Base-by-base conservation (phyloP, 257 asterid genomes). In the Solanum okadae region DNA sequence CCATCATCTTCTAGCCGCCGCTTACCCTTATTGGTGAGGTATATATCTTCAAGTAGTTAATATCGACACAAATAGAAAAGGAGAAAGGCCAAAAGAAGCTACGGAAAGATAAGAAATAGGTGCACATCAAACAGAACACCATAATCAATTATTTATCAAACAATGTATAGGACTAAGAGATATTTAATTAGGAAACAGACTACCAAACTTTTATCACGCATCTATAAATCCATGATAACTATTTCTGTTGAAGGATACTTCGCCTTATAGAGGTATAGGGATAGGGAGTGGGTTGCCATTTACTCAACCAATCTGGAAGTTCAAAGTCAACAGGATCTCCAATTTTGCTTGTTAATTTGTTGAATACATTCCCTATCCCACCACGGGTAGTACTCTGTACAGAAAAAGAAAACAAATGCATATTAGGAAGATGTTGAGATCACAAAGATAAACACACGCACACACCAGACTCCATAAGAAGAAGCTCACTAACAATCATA, bases 1-100 rank as follows among this genome's bases (percentile, higher is more conserved):
- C 98, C 98, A 92, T 96, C 99, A 86, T 97, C 99, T 86, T 93
- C 95, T 90, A 88, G 88, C 42, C 98, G 98, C 93, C 89, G 93
- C 93, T 95, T 97, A 42, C 93, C 89, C 94, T 89, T 96, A 95
- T 96, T 96, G 11, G 98, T 93, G 89, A 93, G 93, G 89, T 97
- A 96, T 84, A 97, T 90, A 94, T 95, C 99, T 97, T 90, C 56
- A 75, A 82, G 35, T 73, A 77, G 93, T 95, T 91, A 96, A 90
- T 94, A 86, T 34, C 76, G 42, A 91, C 91, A 90, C 89, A 75
- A 65, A 38, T 35, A 23, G 38, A 72, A 38, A 73, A 85, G 77
- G 83, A 86, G 83, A 63, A 46, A 56, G 83, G 72, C 42, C 40
- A 46, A 52, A 86, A 38, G 33, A 40, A 70, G 68, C 83, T 33